Evolutionary conservation across 768 basidiomycete species (phyloP), one percentile per base, ranked within the genome.

Genomic region (Amanita inopinata): DNA sequence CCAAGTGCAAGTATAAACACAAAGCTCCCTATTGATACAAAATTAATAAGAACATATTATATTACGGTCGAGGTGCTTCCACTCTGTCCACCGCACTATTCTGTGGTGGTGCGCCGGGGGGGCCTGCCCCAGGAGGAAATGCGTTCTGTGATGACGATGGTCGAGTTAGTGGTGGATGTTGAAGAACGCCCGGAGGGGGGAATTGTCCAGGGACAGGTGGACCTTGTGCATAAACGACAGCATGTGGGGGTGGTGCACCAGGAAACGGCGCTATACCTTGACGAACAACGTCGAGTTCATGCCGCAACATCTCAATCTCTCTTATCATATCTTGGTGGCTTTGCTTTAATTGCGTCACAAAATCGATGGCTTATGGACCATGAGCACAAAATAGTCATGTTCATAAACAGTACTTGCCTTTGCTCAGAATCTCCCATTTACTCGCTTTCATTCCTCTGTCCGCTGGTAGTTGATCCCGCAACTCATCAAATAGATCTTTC

Each of bases 361-460:
- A 91, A 60, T 94, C 91, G 55, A 94, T 91, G 20, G 92, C 91
- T 85, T 35, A 44, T 20, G 46, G 34, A 34, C 22, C 41, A 45
- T 30, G 35, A 45, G 46, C 36, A 40, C 33, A 25, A 48, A 40
- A 46, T 31, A 49, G 43, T 24, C 31, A 47, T 12, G 27, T 39
- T 33, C 28, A 34, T 43, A 40, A 15, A 46, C 25, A 45, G 28
- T 25, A 59, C 72, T 49, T 51, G 88, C 93, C 88, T 80, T 96
- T 94, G 63, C 83, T 93, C 24, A 99, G 64, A 48, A 97, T 97
- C 67, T 99, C 96, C 96, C 94, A 98, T 65, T 99, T 99, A 65
- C 88, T 92, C 14, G 90, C 85, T 58, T 98, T 98, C 80, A 92
- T 87, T 32, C 84, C 91, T 40, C 85, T 76, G 65, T 91, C 91